Evolutionary conservation across 179 eudicot genomes (phyloP).

Genomic region (Camellia oleifera): DNA sequence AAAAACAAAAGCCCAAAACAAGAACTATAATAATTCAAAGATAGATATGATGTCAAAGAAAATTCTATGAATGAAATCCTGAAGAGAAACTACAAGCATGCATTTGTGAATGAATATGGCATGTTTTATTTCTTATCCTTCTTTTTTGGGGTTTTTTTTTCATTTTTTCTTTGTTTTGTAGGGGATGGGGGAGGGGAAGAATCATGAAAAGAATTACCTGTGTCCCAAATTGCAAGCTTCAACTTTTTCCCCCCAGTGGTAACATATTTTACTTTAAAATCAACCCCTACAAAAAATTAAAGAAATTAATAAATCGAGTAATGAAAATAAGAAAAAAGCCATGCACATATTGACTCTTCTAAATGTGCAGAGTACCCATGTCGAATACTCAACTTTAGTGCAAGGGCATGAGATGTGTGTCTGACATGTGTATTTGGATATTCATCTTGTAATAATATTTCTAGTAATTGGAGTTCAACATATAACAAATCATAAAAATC

Average conservation of each 20-base stretch:
- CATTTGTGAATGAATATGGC: neutral
- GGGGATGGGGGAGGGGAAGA: neutral
- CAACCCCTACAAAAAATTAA: constrained; percentile 33
- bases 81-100: neutral
- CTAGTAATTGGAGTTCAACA: no score
- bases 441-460: no score
- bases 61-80: no score
- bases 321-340: neutral
- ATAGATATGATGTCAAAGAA: neutral
- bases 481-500: no score
- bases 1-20: constrained; percentile 1
- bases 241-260: constrained; percentile 40
- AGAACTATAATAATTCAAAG: neutral
- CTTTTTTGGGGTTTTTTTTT: no score
- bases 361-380: no score
- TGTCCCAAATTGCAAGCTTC: constrained; percentile 63
- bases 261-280: constrained; percentile 47
- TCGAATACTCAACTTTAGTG: no score
- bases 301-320: neutral
- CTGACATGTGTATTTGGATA: no score
- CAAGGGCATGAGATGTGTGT: no score
- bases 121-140: neutral
- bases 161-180: neutral
- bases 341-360: neutral
- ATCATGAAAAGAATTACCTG: constrained; percentile 24